These are phyloP conservation scores for Pleoardoris graminearum DNA, from an alignment of 2,329 filamentous ascomycete genomes.

Conservation along the genomic window DNA sequence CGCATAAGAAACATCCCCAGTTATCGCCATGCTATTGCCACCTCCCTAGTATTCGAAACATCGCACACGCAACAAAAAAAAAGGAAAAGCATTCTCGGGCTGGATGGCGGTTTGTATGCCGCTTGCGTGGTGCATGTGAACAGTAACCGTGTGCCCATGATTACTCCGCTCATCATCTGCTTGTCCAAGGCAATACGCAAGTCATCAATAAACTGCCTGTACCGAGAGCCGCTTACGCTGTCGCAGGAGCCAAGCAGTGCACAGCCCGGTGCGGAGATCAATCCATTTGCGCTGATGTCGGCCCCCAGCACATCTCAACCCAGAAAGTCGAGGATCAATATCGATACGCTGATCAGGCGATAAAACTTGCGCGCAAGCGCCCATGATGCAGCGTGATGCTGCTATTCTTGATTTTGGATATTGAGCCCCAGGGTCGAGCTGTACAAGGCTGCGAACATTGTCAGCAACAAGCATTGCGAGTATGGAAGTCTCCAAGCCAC, in stretches of 20 bases:
- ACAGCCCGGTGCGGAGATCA: background rate
- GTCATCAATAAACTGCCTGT: slow-evolving; percentile 1
- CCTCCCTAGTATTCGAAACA: background rate
- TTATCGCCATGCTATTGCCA: slow-evolving; percentile 1
- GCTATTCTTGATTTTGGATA: too few relatives aligned
- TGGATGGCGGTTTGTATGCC: background rate
- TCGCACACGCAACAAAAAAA: too few relatives aligned
- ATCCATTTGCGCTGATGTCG: background rate
- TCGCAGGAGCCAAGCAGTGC: background rate
- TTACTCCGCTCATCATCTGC: background rate
- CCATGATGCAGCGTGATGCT: background rate
- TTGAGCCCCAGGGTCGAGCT: too few relatives aligned
- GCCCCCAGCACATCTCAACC: background rate
- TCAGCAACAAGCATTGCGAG: too few relatives aligned
- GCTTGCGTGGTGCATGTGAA: background rate
- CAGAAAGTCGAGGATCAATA: background rate
- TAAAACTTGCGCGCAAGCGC: background rate
- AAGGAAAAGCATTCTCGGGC: background rate
- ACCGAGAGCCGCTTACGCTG: background rate
- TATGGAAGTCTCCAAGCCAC: too few relatives aligned
- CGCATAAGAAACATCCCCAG: slow-evolving; percentile 4
- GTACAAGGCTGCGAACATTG: too few relatives aligned
- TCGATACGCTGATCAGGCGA: background rate
- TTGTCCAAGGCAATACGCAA: background rate
- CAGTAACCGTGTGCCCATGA: background rate